Base-by-base conservation (phyloP, 805 yeast species). In the Suhomyces xylopsoci region DNA sequence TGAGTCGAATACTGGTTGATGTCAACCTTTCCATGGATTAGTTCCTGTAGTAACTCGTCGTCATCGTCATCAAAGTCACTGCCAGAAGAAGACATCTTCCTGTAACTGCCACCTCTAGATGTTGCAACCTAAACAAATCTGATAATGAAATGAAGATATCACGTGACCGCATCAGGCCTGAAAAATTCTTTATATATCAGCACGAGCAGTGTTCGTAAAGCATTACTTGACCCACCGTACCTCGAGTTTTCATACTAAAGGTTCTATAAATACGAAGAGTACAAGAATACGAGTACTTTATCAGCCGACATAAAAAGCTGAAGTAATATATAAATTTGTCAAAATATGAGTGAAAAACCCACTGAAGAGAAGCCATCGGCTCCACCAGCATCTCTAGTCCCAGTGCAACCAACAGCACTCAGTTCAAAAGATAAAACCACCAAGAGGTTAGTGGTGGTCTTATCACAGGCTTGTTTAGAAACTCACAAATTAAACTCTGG, bases 391-490 rank as follows among this genome's bases (percentile, higher is more conserved):
- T 84, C 91, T 3, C 74, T 91, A 48, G 92, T 91, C 22, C 98
- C 98, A 10, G 84, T 84, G 44, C 92, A 90, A 56, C 98, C 99
- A 34, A 74, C 83, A 24, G 83, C 90, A 7, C 78, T 92, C 51
- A 83, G 82, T 41, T 89, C 97, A 0, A 87, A 82, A 59, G 98
- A 93, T 74, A 93, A 93, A 65, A 79, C 77, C 55, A 86, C 97
- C 9, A 85, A 90, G 69, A 81, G 99, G 64, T 78, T 94, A 62
- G 84, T 94, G 53, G 99, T 94, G 19, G 99, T 94, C n/a, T 79
- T 94, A 45, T 84, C 97, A 14, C 96, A 91, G 65, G 99, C 99
- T 14, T 92, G 97, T 62, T 77, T 94, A 53, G 99, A 94, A 65
- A 92, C 98, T 6, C 96, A 92, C 69, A 92, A 90, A 69, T 84